A percentile compares a stretch with the other conserved stretches of the same genome.
Evolutionary conservation across 1,284 basidiomycete species (phyloP).

Genomic region (Thelephora terrestris): DNA sequence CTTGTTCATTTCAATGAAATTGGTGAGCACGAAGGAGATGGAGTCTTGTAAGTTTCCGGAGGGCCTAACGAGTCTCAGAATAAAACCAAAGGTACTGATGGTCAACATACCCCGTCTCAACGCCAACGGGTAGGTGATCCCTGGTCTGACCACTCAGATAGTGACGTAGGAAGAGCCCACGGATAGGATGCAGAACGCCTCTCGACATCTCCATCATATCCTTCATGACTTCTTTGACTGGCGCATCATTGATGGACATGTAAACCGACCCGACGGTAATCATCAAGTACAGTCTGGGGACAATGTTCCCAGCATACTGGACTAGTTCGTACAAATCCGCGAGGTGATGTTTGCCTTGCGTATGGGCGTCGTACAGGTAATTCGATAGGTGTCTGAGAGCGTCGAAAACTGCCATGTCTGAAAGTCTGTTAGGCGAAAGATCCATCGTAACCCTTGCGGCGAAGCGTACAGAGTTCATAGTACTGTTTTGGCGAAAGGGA

Average conservation of each 20-base stretch:
- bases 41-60: constrained; percentile 86
- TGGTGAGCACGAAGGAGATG: constrained; percentile 88
- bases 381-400: constrained; percentile 87
- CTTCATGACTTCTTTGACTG: constrained; percentile 97
- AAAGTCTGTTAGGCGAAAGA: constrained; percentile 4
- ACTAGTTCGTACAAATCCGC: constrained; percentile 96
- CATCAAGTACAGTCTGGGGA: constrained; percentile 93
- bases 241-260: constrained; percentile 92
- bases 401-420: constrained; percentile 96
- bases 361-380: constrained; percentile 91
- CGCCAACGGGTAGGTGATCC: constrained; percentile 84
- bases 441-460: constrained; percentile 6
- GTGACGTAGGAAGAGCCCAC: constrained; percentile 87
- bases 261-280: constrained; percentile 96
- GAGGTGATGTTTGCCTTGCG: constrained; percentile 80
- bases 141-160: constrained; percentile 93
- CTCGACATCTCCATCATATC: constrained; percentile 99
- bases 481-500: constrained; percentile 92
- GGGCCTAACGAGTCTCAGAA: constrained; percentile 40
- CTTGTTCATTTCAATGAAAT: constrained; percentile 99
- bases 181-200: constrained; percentile 87
- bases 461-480: constrained; percentile 81
- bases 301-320: constrained; percentile 92
- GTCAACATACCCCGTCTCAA: constrained; percentile 63
- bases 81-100: not conserved